Conservation (phyloP, 73 alveolate species). For the Paramecium sexaurelia region DNA sequence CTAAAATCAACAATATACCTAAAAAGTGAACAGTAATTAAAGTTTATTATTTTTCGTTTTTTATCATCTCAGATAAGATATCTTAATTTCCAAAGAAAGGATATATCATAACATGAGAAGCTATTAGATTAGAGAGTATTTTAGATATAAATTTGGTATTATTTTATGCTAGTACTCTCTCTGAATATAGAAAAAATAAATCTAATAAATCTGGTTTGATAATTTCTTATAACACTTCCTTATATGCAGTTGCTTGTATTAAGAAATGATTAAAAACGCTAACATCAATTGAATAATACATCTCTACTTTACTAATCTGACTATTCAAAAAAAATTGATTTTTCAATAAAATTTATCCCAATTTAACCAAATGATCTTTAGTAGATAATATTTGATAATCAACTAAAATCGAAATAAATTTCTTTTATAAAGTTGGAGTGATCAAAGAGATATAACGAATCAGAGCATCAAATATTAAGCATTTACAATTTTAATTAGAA, state of each 20-base stretch:
- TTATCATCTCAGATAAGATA: neutral
- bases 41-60: neutral
- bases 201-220: neutral
- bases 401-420: neutral
- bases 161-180: neutral
- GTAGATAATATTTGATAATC: neutral
- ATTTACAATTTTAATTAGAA: neutral
- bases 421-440: conserved; percentile 41
- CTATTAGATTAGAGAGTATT: neutral
- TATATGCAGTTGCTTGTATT: neutral
- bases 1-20: conserved; percentile 23
- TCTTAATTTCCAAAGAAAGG: conserved; percentile 27
- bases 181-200: neutral
- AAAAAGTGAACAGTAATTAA: neutral
- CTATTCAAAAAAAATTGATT: conserved; percentile 28
- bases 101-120: neutral
- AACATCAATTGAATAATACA: conserved; percentile 39
- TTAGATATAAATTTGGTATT: neutral
- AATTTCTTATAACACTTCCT: neutral
- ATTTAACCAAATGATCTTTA: neutral
- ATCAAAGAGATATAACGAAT: neutral
- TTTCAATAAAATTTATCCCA: conserved; percentile 16
- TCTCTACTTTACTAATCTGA: neutral
- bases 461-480: neutral
- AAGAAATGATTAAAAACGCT: neutral